Base-by-base conservation (phyloP, 345 rosid genomes). In the Acer campestre region DNA sequence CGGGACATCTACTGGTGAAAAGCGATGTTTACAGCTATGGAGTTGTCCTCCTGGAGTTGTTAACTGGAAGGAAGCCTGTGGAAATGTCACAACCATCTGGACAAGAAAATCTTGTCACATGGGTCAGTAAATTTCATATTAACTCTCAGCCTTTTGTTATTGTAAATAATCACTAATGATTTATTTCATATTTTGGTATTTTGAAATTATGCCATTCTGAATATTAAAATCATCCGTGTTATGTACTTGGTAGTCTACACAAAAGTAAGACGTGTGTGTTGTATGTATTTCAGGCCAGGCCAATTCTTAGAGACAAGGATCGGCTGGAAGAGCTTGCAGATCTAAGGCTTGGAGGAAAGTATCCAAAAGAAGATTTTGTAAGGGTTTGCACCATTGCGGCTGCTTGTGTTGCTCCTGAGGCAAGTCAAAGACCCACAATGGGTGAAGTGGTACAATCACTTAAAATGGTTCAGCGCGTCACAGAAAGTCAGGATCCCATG, bases 391-490 rank as follows among this genome's bases (percentile, higher is more conserved):
- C 99, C 49, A 92, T 96, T 56, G 98, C 98, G 6, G 98, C 99
- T 18, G 99, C 98, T 70, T 96, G 99, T 79, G 99, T 96, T 64
- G 90, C 99, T 61, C 95, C 98, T 3, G 98, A 96, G 82, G 94
- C 98, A 4, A 96, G 79, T 84, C 98, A 94, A 76, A 85, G 99
- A 81, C 99, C 99, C 22, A 90, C 98, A 14, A 96, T 94, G 98
- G 99, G 99, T 1, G 98, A 96, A 91, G 99, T 96, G 76, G 98
- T 96, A 17, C 99, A 96, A 81, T 96, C 99, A n/a, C 92, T 96
- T 11, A 96, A 96, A 86, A 96, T 96, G 99, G 98, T 96, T 73
- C 99, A 94, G 88, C 88, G 95, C 0, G 88, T 88, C 0, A 79
- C 90, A 2, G 99, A 96, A 83, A 84, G 89, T 79, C 99, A 91